phyloP scores from a whole-genome alignment of 2,329 filamentous ascomycete species.

The Pseudomassariella vexata region DNA sequence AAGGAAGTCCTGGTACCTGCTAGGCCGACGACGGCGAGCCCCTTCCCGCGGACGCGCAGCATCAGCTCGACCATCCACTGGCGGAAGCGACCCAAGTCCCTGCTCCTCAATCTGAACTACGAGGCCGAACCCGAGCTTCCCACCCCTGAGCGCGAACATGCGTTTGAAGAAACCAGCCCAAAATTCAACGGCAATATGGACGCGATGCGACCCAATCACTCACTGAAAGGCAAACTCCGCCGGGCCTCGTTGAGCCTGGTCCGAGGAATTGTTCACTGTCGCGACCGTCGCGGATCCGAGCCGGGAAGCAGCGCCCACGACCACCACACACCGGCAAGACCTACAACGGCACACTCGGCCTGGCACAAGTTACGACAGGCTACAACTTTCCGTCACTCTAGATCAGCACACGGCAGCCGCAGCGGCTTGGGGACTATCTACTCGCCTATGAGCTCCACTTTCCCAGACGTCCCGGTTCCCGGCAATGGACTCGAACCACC shows the following conservation, averaged over 20 bases:
- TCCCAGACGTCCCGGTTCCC: slow-evolving; percentile 34
- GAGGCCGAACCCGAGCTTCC: slow-evolving; percentile 22
- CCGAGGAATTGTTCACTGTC: slow-evolving; percentile 44
- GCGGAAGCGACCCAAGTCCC: slow-evolving; percentile 39
- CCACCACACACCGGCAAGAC: slow-evolving; percentile 34
- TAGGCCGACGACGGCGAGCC: slow-evolving; percentile 26
- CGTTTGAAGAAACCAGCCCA: slow-evolving; percentile 17
- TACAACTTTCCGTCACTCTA: slow-evolving; percentile 42
- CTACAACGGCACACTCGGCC: slow-evolving; percentile 41
- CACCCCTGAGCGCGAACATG: slow-evolving; percentile 14
- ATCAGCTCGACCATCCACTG: slow-evolving; percentile 45
- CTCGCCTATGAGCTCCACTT: slow-evolving; percentile 27
- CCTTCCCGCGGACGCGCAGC: slow-evolving; percentile 32
- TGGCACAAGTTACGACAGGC: slow-evolving; percentile 49
- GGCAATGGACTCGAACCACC: slow-evolving; percentile 50
- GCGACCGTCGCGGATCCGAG: slow-evolving; percentile 29
- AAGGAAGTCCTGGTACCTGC: slow-evolving; percentile 11
- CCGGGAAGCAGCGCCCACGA: slow-evolving; percentile 15
- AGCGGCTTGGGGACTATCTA: slow-evolving; percentile 28
- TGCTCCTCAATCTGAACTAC: slow-evolving; percentile 20
- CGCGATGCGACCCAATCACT: slow-evolving; percentile 10
- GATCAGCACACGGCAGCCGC: slow-evolving; percentile 38
- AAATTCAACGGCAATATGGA: slow-evolving; percentile 9
- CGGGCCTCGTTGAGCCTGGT: slow-evolving; percentile 50
- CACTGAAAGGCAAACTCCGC: slow-evolving; percentile 45